Base-by-base conservation (phyloP, 148 eudicot genomes). In the Camellia granthamiana region DNA sequence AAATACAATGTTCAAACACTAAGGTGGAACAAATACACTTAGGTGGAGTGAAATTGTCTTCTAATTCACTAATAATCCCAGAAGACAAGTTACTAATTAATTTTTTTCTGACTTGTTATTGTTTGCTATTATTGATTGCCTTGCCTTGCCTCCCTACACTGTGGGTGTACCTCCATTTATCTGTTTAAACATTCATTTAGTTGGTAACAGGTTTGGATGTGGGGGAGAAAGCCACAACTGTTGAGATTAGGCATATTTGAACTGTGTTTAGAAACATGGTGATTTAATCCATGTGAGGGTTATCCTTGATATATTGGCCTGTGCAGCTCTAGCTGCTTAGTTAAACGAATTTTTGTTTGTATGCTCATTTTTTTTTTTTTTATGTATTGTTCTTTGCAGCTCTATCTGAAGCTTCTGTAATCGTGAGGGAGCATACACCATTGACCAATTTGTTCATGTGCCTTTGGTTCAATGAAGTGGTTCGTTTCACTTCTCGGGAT, bases 391-490 rank as follows among this genome's bases (percentile, higher is more conserved):
- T 84, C 16, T 69, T 38, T 86, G 86, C 95, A 96, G 99, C 99
- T 85, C 87, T 96, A 81, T 78, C 91, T 55, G 98, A 96, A 88
- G 97, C 98, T 78, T 96, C 99, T 0, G 88, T 93, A 72, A 89
- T 96, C 56, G 97, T 90, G 69, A 92, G 97, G 79, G 90, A 93
- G 85, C 99, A 96, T 81, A 88, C 92, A 0, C 95, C 97, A 69
- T 70, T 82, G 78, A 93, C 95, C 49, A 91, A 96, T 84, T 61
- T 96, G 76, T 86, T 96, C 91, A 93, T 84, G 93, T 93, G 99
- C 87, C 88, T 96, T 58, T 96, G 97, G 99, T 96, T 96, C 79
- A 96, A 93, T 69, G 99, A 96, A 87, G 99, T 88, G 65, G 99
- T 96, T 77, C 94, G 97, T n/a, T 96, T 96, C 79, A 96, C 98